These are phyloP conservation scores for Aspergillus tamarii DNA, from an alignment of 2,329 filamentous ascomycete genomes.

Conservation along the genomic window DNA sequence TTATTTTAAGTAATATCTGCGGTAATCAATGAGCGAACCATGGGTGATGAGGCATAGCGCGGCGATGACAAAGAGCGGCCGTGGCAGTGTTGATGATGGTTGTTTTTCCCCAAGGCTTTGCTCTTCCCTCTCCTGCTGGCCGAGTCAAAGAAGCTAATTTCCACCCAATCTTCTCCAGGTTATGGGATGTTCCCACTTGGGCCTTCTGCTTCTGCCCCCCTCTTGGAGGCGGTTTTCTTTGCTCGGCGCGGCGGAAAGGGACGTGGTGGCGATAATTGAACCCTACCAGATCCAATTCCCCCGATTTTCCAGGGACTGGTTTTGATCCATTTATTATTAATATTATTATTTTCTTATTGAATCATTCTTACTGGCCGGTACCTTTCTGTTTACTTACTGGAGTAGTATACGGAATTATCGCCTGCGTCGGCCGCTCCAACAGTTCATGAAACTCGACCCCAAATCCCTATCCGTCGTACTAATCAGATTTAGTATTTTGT, in stretches of 20 bases:
- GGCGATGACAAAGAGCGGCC: constrained; percentile 1
- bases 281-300: not conserved
- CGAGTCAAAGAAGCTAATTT: not conserved
- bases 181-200: not conserved
- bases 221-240: not conserved
- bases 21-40: not conserved
- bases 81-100: constrained; percentile 6
- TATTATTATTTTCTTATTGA: too few relatives aligned
- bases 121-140: not conserved
- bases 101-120: not conserved
- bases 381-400: not conserved
- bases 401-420: constrained; percentile 3
- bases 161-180: not conserved
- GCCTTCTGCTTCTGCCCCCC: too few relatives aligned
- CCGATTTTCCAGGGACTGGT: not conserved
- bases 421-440: not conserved
- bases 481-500: constrained; percentile 1
- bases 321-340: not conserved
- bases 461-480: constrained; percentile 1
- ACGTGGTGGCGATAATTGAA: not conserved
- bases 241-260: not conserved
- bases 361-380: not conserved
- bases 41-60: constrained; percentile 7
- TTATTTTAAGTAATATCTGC: not conserved
- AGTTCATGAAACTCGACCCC: not conserved